Percentiles rank a stretch among this genome's conserved stretches.
phyloP scores from a whole-genome alignment of 2,329 filamentous ascomycete genomes.

The Colletotrichum sp. region DNA sequence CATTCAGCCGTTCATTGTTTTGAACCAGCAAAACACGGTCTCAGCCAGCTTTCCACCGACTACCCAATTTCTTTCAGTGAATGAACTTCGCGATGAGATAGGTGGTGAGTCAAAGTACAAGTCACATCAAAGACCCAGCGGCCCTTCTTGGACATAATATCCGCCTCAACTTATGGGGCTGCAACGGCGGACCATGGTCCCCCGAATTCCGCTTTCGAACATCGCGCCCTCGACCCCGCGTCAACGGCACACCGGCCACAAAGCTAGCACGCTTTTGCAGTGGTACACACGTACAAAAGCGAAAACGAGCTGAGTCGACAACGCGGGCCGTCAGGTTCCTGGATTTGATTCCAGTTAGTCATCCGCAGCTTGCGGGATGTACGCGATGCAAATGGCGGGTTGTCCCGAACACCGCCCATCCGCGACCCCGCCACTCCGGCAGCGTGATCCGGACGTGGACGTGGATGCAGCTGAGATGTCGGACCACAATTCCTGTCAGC shows the following conservation, averaged over 20 bases:
- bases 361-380: background rate
- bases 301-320: background rate
- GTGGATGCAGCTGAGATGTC: background rate
- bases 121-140: background rate
- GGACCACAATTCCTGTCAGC: background rate
- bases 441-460: background rate
- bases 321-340: background rate
- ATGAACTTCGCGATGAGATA: background rate
- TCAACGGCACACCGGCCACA: background rate
- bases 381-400: background rate
- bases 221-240: background rate
- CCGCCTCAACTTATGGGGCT: slow-evolving; percentile 4
- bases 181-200: slow-evolving; percentile 10
- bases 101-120: background rate
- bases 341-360: background rate
- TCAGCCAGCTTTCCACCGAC: background rate
- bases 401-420: background rate
- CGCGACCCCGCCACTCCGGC: background rate
- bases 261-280: background rate
- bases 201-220: slow-evolving; percentile 15
- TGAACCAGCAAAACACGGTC: background rate
- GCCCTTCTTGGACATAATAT: background rate
- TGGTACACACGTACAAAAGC: background rate
- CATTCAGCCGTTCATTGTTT: background rate
- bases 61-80: background rate